Evolutionary conservation across 257 asterid species (phyloP).

Genomic region (Penstemon barbatus): DNA sequence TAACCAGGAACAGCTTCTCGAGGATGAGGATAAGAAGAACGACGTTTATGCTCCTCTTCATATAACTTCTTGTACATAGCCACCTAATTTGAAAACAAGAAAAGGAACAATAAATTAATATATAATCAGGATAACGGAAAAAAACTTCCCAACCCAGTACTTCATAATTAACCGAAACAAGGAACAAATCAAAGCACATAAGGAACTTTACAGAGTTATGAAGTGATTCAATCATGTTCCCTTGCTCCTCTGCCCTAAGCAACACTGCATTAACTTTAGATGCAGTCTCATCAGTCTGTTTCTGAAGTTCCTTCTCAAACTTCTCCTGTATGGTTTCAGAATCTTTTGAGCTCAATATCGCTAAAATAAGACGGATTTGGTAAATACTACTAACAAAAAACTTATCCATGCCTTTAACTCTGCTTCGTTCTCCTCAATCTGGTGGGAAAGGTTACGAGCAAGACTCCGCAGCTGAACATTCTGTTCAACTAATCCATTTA

Average conservation of each 20-base stretch:
- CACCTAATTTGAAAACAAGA: slow-evolving; percentile 45
- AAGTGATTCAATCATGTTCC: slow-evolving; percentile 83
- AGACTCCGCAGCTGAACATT: slow-evolving; percentile 74
- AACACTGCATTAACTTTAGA: slow-evolving; percentile 69
- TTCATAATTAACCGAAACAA: background rate
- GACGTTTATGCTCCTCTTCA: slow-evolving; percentile 77
- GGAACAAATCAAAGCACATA: slow-evolving; percentile 16
- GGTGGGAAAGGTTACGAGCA: slow-evolving; percentile 69
- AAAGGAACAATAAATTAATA: background rate
- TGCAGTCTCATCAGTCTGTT: slow-evolving; percentile 55
- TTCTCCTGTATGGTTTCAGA: slow-evolving; percentile 49
- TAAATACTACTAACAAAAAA: slow-evolving; percentile 10
- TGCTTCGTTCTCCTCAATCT: slow-evolving; percentile 67
- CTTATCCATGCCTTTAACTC: slow-evolving; percentile 57
- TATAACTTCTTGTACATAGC: slow-evolving; percentile 85
- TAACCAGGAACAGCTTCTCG: slow-evolving; percentile 58
- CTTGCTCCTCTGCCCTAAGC: slow-evolving; percentile 83
- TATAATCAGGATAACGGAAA: background rate
- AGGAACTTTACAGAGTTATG: slow-evolving; percentile 71
- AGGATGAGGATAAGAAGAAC: slow-evolving; percentile 37
- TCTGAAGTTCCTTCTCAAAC: slow-evolving; percentile 71
- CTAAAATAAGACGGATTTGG: background rate
- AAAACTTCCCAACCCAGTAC: slow-evolving; percentile 6
- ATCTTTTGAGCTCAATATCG: slow-evolving; percentile 23
- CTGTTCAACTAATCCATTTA: slow-evolving; percentile 85